A percentile compares a stretch with the other conserved stretches of the same genome.
Conservation (phyloP, 805 yeast genomes). For the Myxozyma neotropica region DNA sequence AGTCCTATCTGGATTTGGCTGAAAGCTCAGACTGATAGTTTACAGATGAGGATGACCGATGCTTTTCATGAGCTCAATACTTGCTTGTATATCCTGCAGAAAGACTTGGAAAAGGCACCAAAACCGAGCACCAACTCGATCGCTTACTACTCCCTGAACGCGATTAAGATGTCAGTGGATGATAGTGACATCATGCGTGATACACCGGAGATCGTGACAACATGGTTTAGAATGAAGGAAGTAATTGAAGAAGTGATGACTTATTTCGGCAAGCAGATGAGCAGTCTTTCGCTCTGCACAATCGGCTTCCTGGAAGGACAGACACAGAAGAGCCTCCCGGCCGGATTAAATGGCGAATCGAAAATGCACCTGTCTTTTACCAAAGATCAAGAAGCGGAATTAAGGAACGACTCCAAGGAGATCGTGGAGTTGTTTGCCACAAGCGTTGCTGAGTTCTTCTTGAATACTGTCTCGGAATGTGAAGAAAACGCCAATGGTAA, state of each 20-base stretch:
- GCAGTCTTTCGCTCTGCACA: slow-evolving; percentile 58
- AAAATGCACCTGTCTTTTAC: slow-evolving; percentile 48
- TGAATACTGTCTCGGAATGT: slow-evolving; percentile 15
- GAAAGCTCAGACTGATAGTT: slow-evolving; percentile 50
- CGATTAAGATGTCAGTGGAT: slow-evolving; percentile 12
- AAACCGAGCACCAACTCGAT: neutral
- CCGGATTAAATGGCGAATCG: slow-evolving; percentile 48
- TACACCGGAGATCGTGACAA: slow-evolving; percentile 57
- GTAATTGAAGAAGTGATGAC: slow-evolving; percentile 48
- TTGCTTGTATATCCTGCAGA: slow-evolving; percentile 19
- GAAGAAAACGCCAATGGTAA: slow-evolving; percentile 7
- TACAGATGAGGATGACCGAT: slow-evolving; percentile 47
- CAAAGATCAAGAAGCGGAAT: slow-evolving; percentile 49
- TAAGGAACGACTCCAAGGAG: slow-evolving; percentile 45
- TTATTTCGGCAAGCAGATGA: slow-evolving; percentile 46
- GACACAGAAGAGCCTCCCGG: slow-evolving; percentile 48
- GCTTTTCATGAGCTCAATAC: slow-evolving; percentile 45
- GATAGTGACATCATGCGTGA: slow-evolving; percentile 45
- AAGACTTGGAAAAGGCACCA: slow-evolving; percentile 15
- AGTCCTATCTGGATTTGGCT: slow-evolving; percentile 71
- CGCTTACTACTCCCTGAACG: slow-evolving; percentile 15
- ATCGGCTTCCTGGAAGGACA: slow-evolving; percentile 56
- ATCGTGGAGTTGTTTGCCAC: slow-evolving; percentile 44
- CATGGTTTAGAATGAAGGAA: slow-evolving; percentile 57
- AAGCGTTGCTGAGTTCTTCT: slow-evolving; percentile 37